phyloP scores from a whole-genome alignment of 2,329 filamentous ascomycete genomes.

The Dissoconium aciculare region DNA sequence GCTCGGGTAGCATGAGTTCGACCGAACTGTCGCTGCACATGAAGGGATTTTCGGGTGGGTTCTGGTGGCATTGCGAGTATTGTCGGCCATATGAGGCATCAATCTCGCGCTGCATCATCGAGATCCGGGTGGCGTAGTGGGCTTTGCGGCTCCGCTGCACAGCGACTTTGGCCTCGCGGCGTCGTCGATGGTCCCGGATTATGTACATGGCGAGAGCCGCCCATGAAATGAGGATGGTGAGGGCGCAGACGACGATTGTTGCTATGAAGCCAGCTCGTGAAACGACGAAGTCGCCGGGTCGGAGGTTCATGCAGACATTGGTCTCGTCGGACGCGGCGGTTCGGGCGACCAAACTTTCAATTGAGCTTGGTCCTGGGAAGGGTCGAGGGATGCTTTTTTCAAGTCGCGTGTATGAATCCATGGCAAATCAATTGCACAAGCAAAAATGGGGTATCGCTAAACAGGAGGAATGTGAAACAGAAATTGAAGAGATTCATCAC shows the following conservation, averaged over 20 bases:
- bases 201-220: background rate
- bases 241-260: conserved; percentile 11
- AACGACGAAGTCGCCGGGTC: conserved; percentile 12
- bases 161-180: conserved; percentile 8
- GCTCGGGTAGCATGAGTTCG: conserved; percentile 10
- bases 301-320: conserved; percentile 5
- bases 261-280: conserved; percentile 13
- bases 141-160: conserved; percentile 16
- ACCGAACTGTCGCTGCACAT: conserved; percentile 16
- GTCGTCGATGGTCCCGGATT: conserved; percentile 11
- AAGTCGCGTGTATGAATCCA: too few relatives aligned
- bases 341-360: too few relatives aligned
- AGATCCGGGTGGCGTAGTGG: conserved; percentile 12
- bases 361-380: too few relatives aligned
- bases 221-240: conserved; percentile 7
- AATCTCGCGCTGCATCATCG: conserved; percentile 14
- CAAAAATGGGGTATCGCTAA: too few relatives aligned
- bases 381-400: too few relatives aligned
- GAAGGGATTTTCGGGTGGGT: conserved; percentile 17
- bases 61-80: conserved; percentile 13
- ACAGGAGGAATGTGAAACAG: too few relatives aligned
- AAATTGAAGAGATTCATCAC: too few relatives aligned
- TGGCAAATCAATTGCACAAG: too few relatives aligned
- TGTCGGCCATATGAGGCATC: conserved; percentile 14
- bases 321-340: conserved; percentile 1